Evolutionary conservation across 495 filamentous ascomycete species (phyloP).

Genomic region (Xylaria venustula): DNA sequence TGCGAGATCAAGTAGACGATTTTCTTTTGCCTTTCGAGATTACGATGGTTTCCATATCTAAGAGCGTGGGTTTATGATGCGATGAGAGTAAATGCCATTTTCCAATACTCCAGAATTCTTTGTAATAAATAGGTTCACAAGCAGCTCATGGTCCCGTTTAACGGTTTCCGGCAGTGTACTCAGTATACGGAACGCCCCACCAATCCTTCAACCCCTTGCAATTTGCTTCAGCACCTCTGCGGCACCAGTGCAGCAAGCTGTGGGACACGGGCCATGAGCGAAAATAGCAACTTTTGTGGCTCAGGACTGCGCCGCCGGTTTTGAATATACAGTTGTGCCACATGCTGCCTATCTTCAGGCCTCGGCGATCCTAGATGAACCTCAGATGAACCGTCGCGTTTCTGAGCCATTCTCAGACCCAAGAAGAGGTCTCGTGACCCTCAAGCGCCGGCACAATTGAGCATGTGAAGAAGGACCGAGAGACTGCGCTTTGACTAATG

Average conservation of each 20-base stretch:
- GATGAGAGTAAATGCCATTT: slow-evolving; percentile 8
- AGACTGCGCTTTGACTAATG: slow-evolving; percentile 6
- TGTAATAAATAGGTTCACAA: slow-evolving; percentile 1
- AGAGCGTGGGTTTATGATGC: not conserved
- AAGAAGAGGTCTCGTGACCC: slow-evolving; percentile 8
- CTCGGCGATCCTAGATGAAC: too few species aligned
- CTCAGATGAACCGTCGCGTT: too few species aligned
- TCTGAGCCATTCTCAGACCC: too few species aligned
- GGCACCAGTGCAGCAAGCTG: too few species aligned
- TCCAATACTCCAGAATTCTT: not conserved
- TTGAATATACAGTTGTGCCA: not conserved
- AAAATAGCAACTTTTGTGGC: not conserved
- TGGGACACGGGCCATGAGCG: not conserved
- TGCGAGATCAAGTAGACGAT: not conserved
- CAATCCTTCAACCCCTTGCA: slow-evolving; percentile 6
- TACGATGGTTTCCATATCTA: not conserved
- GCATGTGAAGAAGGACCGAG: slow-evolving; percentile 7
- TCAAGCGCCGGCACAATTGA: slow-evolving; percentile 7
- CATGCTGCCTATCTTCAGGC: not conserved
- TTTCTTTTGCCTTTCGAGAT: not conserved
- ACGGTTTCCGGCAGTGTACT: too few species aligned
- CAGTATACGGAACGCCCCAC: too few species aligned
- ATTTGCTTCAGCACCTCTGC: slow-evolving; percentile 7
- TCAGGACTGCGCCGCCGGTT: not conserved
- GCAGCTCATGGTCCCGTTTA: not conserved